Conservation (phyloP, 345 rosid species). For the Pugionium cornutum region DNA sequence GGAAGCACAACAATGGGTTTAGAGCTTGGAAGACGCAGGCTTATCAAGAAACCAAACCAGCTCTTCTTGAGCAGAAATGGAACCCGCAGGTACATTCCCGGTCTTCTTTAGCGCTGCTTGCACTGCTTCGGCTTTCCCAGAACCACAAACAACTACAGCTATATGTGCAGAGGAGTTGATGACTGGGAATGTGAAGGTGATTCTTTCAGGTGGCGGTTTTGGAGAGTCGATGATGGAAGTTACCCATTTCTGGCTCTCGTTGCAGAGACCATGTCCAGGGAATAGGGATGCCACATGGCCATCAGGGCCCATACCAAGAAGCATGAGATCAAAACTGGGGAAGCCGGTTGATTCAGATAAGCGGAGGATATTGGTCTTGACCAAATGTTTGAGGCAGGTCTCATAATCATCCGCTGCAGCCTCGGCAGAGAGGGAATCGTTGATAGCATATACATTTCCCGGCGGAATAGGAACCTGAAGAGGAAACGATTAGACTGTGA, state of each 20-base stretch:
- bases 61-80: slow-evolving; percentile 72
- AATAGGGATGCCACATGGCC: slow-evolving; percentile 87
- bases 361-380: slow-evolving; percentile 40
- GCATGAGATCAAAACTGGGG: slow-evolving; percentile 84
- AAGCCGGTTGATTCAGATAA: slow-evolving; percentile 56
- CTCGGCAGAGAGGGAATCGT: slow-evolving; percentile 70
- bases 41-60: slow-evolving; percentile 84
- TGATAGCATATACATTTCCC: slow-evolving; percentile 71
- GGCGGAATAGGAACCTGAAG: slow-evolving; percentile 64
- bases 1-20: slow-evolving; percentile 1
- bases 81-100: slow-evolving; percentile 55
- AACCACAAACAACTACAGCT: slow-evolving; percentile 72
- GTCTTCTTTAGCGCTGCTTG: slow-evolving; percentile 51
- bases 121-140: slow-evolving; percentile 65
- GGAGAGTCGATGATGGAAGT: slow-evolving; percentile 73
- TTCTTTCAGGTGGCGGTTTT: slow-evolving; percentile 84
- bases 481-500: neutral
- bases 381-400: slow-evolving; percentile 66
- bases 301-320: slow-evolving; percentile 92
- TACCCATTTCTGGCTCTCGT: slow-evolving; percentile 76
- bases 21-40: slow-evolving; percentile 73
- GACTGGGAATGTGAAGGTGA: slow-evolving; percentile 82
- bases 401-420: slow-evolving; percentile 92
- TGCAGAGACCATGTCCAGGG: slow-evolving; percentile 70
- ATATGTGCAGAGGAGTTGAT: slow-evolving; percentile 73